phyloP scores from a whole-genome alignment of 345 rosid genomes.

The Physaria fendleri region DNA sequence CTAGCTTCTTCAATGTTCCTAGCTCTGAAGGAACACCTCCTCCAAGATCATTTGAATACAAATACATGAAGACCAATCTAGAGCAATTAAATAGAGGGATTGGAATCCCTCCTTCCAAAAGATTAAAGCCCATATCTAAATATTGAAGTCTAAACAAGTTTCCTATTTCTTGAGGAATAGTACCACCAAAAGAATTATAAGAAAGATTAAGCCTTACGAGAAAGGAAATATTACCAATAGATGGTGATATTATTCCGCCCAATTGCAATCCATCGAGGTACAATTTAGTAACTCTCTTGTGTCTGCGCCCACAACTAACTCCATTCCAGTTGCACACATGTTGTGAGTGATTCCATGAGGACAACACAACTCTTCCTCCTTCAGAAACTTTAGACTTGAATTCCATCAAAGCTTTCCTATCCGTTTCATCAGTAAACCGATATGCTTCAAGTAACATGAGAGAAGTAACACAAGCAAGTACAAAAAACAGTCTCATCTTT shows the following conservation, averaged over 20 bases:
- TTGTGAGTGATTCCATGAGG: conserved; percentile 27
- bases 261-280: not conserved
- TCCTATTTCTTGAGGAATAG: not conserved
- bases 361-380: not conserved
- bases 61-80: not conserved
- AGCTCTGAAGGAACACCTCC: not conserved
- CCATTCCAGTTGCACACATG: conserved; percentile 27
- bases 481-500: too few species aligned
- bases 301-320: conserved; percentile 9
- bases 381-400: conserved; percentile 6
- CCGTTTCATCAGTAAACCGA: not conserved
- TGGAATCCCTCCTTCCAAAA: not conserved
- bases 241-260: conserved; percentile 17
- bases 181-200: not conserved
- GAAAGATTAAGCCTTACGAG: not conserved
- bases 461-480: too few species aligned
- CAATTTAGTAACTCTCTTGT: conserved; percentile 12
- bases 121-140: not conserved
- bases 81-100: not conserved
- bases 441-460: too few species aligned
- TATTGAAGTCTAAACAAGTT: not conserved
- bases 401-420: not conserved
- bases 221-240: conserved; percentile 9
- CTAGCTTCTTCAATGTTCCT: not conserved
- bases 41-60: not conserved